phyloP scores from a whole-genome alignment of 495 filamentous ascomycete species.

The Trichoderma erinaceum region DNA sequence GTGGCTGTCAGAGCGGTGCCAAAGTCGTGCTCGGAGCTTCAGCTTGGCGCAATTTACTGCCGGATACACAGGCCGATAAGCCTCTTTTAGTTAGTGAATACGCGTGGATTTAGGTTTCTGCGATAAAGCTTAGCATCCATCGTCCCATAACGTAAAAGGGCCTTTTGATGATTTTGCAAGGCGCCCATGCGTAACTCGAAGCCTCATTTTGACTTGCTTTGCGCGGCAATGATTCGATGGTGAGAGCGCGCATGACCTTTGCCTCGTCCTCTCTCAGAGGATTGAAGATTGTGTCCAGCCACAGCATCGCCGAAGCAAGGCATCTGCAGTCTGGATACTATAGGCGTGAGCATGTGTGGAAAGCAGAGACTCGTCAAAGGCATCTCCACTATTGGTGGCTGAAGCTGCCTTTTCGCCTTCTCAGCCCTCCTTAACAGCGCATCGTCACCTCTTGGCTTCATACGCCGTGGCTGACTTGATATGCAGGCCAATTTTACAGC shows the following conservation, averaged over 20 bases:
- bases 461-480: neutral
- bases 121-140: too few species aligned
- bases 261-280: too few species aligned
- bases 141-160: neutral
- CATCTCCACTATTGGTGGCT: neutral
- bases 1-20: neutral
- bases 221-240: neutral
- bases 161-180: neutral
- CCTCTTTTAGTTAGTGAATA: neutral
- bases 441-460: neutral
- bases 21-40: neutral
- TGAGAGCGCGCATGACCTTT: neutral
- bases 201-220: neutral
- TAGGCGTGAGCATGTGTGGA: too few species aligned
- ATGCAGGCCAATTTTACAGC: neutral
- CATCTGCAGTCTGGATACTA: neutral
- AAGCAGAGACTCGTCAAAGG: too few species aligned
- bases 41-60: neutral
- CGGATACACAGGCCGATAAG: neutral
- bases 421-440: neutral
- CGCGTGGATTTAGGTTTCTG: too few species aligned
- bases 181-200: neutral
- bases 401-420: neutral
- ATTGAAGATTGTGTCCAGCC: neutral
- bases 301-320: neutral